Percentiles rank a stretch among this genome's conserved stretches.
Evolutionary conservation across 768 basidiomycete genomes (phyloP).

Genomic region (Leccinum disarticulatum): DNA sequence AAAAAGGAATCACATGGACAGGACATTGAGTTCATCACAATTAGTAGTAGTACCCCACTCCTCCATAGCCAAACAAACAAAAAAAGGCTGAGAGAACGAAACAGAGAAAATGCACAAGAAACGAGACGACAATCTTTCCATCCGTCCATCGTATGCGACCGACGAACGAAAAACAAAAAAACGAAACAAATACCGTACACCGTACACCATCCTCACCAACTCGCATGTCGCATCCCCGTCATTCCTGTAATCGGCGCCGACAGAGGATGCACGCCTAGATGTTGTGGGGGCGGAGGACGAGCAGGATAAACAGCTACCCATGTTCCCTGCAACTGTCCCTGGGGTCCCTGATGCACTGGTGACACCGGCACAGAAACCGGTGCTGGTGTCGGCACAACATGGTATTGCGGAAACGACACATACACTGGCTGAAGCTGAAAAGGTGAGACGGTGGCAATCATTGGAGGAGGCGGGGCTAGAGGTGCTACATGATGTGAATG

Average conservation of each 20-base stretch:
- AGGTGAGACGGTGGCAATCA: slow-evolving; percentile 14
- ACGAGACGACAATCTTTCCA: too few species aligned
- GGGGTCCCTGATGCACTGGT: not conserved
- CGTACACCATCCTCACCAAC: too few species aligned
- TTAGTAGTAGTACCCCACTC: too few species aligned
- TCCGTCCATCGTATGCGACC: too few species aligned
- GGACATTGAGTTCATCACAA: too few species aligned
- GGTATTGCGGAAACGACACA: slow-evolving; percentile 24
- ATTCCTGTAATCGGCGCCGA: not conserved
- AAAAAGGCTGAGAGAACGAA: too few species aligned
- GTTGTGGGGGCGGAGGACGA: not conserved
- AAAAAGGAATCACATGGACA: too few species aligned
- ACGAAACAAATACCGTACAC: too few species aligned
- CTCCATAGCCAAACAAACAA: too few species aligned
- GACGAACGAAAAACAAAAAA: too few species aligned
- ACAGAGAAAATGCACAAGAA: too few species aligned
- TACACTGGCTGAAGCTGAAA: slow-evolving; percentile 22
- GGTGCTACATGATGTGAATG: slow-evolving; percentile 2
- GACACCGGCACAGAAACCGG: not conserved
- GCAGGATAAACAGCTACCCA: not conserved
- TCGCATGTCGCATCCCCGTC: too few species aligned
- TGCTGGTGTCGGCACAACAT: slow-evolving; percentile 10
- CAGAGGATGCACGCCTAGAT: not conserved
- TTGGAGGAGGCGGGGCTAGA: slow-evolving; percentile 12
- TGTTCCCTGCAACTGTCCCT: not conserved